Evolutionary conservation across 1,284 basidiomycete genomes (phyloP).

Genomic region (Rugosomyces carneus): DNA sequence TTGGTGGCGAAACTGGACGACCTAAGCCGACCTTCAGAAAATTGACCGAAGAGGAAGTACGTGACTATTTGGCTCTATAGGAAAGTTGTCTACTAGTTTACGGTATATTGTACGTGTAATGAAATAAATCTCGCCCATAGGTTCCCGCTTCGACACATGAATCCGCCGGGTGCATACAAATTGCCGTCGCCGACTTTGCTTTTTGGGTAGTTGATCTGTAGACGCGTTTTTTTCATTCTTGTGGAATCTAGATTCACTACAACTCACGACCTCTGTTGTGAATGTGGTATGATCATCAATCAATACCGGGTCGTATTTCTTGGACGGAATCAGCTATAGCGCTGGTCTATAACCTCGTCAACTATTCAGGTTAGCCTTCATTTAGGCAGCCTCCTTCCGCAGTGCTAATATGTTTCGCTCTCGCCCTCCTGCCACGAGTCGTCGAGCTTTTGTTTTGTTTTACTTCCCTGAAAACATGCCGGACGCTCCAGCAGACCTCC

Average conservation of each 20-base stretch:
- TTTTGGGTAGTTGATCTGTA: neutral
- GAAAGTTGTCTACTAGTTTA: slow-evolving; percentile 13
- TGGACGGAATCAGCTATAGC: neutral
- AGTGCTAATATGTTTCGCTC: neutral
- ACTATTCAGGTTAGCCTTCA: neutral
- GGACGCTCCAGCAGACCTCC: neutral
- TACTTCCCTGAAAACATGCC: neutral
- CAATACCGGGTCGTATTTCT: neutral
- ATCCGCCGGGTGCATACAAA: neutral
- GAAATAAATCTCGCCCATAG: neutral
- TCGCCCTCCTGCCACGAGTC: neutral
- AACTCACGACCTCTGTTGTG: too few relatives aligned
- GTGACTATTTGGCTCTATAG: slow-evolving; percentile 85
- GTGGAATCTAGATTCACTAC: neutral
- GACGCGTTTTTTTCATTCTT: neutral
- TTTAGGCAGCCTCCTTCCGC: neutral
- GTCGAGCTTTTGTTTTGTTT: neutral
- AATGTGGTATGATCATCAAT: too few relatives aligned
- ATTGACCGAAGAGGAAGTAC: slow-evolving; percentile 89
- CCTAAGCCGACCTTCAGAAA: slow-evolving; percentile 89
- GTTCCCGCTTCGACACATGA: neutral
- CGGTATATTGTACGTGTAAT: slow-evolving; percentile 18
- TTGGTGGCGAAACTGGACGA: slow-evolving; percentile 68
- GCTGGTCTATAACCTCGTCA: neutral
- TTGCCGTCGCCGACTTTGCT: neutral